Evolutionary conservation across 2,329 filamentous ascomycete genomes (phyloP).

Genomic region (Clonostachys rhizophaga): DNA sequence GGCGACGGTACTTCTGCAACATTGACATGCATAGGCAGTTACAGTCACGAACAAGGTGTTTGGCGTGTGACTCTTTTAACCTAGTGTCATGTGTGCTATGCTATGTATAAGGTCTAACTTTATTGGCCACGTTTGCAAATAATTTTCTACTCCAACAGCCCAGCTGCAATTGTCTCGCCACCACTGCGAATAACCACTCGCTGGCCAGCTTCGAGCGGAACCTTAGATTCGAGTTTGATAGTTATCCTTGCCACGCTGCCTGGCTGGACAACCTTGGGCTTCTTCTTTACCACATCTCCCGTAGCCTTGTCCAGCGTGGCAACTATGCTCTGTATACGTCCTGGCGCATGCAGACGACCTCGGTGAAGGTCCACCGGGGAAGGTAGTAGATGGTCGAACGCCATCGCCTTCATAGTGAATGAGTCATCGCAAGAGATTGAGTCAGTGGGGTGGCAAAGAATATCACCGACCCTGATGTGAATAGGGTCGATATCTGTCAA

Average conservation of each 20-base stretch:
- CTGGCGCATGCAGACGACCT: constrained; percentile 75
- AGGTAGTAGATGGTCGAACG: constrained; percentile 85
- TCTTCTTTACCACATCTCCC: constrained; percentile 74
- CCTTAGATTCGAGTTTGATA: constrained; percentile 67
- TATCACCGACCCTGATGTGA: constrained; percentile 78
- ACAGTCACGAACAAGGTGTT: too few relatives aligned
- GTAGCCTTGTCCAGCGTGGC: constrained; percentile 75
- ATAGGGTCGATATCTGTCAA: constrained; percentile 79
- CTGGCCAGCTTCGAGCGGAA: constrained; percentile 76
- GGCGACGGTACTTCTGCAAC: too few relatives aligned
- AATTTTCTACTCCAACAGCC: constrained; percentile 63
- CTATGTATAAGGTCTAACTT: too few relatives aligned
- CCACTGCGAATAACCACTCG: constrained; percentile 76
- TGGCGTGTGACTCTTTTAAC: too few relatives aligned
- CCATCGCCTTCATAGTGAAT: constrained; percentile 80
- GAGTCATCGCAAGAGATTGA: constrained; percentile 67
- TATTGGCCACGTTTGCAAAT: background rate
- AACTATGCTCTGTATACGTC: constrained; percentile 66
- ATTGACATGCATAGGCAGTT: too few relatives aligned
- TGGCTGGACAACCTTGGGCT: constrained; percentile 77
- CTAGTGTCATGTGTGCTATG: too few relatives aligned
- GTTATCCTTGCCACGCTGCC: constrained; percentile 72
- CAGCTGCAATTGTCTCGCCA: constrained; percentile 83
- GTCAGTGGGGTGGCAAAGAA: constrained; percentile 67
- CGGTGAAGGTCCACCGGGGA: constrained; percentile 87